A percentile compares a stretch with the other conserved stretches of the same genome.
Evolutionary conservation across 768 basidiomycete genomes (phyloP).

Genomic region (Lactarius deliciosus): DNA sequence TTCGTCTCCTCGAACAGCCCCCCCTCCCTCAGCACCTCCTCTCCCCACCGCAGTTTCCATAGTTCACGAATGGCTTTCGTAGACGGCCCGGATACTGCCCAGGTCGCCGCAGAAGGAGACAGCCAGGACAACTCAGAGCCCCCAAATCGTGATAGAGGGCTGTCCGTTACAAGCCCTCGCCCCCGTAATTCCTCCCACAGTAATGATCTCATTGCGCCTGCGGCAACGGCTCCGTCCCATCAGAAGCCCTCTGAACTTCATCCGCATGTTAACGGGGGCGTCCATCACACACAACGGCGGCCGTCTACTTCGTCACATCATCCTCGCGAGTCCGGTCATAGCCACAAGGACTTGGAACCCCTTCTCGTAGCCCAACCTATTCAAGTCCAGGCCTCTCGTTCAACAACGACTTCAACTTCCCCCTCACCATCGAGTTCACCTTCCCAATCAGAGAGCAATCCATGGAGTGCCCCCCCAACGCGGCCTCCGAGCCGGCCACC

Average conservation of each 20-base stretch:
- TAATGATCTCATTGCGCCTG: slow-evolving; percentile 20
- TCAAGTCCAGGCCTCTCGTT: slow-evolving; percentile 33
- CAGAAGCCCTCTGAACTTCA: slow-evolving; percentile 3
- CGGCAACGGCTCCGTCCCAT: slow-evolving; percentile 1
- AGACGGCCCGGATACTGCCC: slow-evolving; percentile 50
- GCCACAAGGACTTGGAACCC: slow-evolving; percentile 46
- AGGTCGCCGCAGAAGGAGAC: slow-evolving; percentile 49
- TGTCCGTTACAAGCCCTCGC: slow-evolving; percentile 28
- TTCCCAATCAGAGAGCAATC: slow-evolving; percentile 57
- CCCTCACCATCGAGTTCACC: slow-evolving; percentile 46
- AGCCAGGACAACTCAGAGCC: slow-evolving; percentile 60
- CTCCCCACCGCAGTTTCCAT: slow-evolving; percentile 23
- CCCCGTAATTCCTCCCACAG: slow-evolving; percentile 2
- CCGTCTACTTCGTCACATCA: slow-evolving; percentile 48
- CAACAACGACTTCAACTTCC: slow-evolving; percentile 44
- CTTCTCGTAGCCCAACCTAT: slow-evolving; percentile 31
- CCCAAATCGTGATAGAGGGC: slow-evolving; percentile 39
- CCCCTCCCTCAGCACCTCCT: slow-evolving; percentile 32
- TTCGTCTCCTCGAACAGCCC: slow-evolving; percentile 25
- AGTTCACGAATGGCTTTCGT: slow-evolving; percentile 41
- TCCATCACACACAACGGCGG: slow-evolving; percentile 23
- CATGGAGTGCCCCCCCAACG: slow-evolving; percentile 61
- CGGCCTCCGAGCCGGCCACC: slow-evolving; percentile 56
- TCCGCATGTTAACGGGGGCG: slow-evolving; percentile 29
- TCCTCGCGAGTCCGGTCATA: slow-evolving; percentile 52